These are phyloP conservation scores for Pseudocohnilembus persalinus DNA, from an alignment of 169 alveolate genomes.

Conservation along the genomic window DNA sequence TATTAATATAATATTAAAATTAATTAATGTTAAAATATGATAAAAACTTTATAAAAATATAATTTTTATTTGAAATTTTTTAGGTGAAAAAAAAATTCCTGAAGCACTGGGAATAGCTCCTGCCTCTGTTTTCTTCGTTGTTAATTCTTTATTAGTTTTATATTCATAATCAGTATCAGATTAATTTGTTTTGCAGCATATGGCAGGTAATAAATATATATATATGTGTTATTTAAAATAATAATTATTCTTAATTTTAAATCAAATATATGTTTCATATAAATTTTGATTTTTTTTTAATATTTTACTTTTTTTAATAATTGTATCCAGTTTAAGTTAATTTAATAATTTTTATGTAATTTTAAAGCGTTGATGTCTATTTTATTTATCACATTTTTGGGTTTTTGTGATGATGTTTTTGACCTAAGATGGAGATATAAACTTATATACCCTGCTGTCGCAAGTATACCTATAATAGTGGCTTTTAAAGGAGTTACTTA, in stretches of 20 bases:
- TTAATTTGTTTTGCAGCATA: conserved; percentile 39
- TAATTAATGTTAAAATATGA: too few relatives aligned
- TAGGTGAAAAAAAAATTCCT: conserved; percentile 63
- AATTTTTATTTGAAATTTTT: too few relatives aligned
- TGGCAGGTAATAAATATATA: conserved; percentile 5
- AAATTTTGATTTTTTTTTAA: neutral
- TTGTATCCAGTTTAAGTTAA: conserved; percentile 72
- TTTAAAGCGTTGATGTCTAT: conserved; percentile 75
- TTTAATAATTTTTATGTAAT: too few relatives aligned
- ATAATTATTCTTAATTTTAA: too few relatives aligned
- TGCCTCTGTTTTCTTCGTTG: conserved; percentile 79
- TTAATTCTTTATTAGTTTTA: conserved; percentile 68
- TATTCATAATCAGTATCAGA: conserved; percentile 42
- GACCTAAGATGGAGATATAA: conserved; percentile 93
- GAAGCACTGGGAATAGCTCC: conserved; percentile 92
- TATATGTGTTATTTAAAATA: neutral
- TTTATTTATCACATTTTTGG: conserved; percentile 88
- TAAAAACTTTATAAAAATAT: neutral
- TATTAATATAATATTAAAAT: too few relatives aligned
- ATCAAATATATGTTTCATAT: too few relatives aligned
- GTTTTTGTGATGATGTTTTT: conserved; percentile 92
- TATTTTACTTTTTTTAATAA: conserved; percentile 24
- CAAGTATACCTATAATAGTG: conserved; percentile 87
- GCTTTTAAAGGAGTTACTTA: conserved; percentile 90
- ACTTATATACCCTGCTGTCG: conserved; percentile 87